Conservation (phyloP, 75 land plant genomes). For the Adiantum capillusveneris region DNA sequence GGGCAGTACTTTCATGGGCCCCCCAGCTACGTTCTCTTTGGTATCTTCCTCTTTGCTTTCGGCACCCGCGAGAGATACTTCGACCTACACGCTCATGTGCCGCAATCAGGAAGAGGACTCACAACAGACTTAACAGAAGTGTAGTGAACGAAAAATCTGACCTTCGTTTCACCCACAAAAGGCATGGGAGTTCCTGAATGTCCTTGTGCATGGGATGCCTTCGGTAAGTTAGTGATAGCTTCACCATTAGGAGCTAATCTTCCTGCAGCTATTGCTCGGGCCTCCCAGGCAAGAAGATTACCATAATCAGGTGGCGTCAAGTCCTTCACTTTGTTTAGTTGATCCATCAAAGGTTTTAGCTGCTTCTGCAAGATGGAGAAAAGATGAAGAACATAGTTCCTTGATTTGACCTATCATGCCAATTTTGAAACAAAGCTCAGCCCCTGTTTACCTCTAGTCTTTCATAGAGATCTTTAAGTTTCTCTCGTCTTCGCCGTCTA, state of each 20-base stretch:
- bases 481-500: conserved; percentile 66
- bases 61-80: conserved; percentile 68
- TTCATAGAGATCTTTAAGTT: conserved; percentile 65
- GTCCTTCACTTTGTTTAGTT: conserved; percentile 76
- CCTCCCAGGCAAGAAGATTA: conserved; percentile 77
- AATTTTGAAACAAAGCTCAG: too few relatives aligned
- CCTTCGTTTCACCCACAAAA: conserved; percentile 83
- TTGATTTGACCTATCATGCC: too few relatives aligned
- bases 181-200: conserved; percentile 81
- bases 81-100: conserved; percentile 54
- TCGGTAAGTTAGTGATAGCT: conserved; percentile 38
- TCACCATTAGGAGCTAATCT: conserved; percentile 34
- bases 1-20: too few relatives aligned
- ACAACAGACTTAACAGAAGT: neutral
- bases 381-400: conserved; percentile 41
- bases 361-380: conserved; percentile 49
- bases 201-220: conserved; percentile 62
- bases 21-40: too few relatives aligned
- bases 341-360: conserved; percentile 69
- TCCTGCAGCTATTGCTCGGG: conserved; percentile 53
- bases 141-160: conserved; percentile 1
- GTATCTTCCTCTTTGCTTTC: conserved; percentile 55
- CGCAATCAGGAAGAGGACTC: neutral
- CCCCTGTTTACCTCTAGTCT: conserved; percentile 86
- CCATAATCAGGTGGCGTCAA: conserved; percentile 78